phyloP scores from a whole-genome alignment of 2,329 filamentous ascomycete species.

The Cladorrhinum sp. region DNA sequence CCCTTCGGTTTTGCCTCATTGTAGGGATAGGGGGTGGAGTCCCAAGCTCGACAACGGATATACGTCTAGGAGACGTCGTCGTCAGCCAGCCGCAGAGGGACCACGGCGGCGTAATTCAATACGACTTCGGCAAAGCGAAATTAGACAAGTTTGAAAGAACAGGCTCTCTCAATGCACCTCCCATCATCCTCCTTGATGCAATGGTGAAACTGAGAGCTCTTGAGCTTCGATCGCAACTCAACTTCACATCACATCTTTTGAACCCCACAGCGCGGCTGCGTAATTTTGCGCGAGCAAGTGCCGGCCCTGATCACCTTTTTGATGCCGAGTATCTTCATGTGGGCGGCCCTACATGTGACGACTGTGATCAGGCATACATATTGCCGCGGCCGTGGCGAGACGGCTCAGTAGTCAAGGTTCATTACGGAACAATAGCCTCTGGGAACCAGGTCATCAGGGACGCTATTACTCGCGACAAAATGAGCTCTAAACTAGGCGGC shows the following conservation, averaged over 20 bases:
- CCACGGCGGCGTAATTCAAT: conserved; percentile 29
- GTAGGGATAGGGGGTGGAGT: conserved; percentile 37
- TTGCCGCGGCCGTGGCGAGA: not conserved
- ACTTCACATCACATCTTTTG: not conserved
- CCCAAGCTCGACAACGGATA: conserved; percentile 34
- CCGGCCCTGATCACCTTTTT: not conserved
- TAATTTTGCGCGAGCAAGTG: not conserved
- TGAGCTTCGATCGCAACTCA: not conserved
- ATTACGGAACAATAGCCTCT: conserved; percentile 35
- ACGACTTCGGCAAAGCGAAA: conserved; percentile 28
- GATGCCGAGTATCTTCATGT: not conserved
- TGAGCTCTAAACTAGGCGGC: conserved; percentile 18
- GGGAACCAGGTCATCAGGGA: conserved; percentile 33
- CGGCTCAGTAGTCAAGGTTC: not conserved
- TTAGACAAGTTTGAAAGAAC: conserved; percentile 16
- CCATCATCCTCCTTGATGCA: conserved; percentile 1
- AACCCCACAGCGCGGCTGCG: not conserved
- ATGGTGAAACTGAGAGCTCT: not conserved
- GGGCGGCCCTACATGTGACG: not conserved
- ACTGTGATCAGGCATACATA: not conserved
- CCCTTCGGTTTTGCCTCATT: conserved; percentile 33
- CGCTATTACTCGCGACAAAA: conserved; percentile 27
- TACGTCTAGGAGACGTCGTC: conserved; percentile 35
- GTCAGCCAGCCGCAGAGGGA: conserved; percentile 25
- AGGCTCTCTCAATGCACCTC: conserved; percentile 5